Percentiles rank a stretch among this genome's conserved stretches.
phyloP scores from a whole-genome alignment of 768 basidiomycete species.

The Obba rivulosa region DNA sequence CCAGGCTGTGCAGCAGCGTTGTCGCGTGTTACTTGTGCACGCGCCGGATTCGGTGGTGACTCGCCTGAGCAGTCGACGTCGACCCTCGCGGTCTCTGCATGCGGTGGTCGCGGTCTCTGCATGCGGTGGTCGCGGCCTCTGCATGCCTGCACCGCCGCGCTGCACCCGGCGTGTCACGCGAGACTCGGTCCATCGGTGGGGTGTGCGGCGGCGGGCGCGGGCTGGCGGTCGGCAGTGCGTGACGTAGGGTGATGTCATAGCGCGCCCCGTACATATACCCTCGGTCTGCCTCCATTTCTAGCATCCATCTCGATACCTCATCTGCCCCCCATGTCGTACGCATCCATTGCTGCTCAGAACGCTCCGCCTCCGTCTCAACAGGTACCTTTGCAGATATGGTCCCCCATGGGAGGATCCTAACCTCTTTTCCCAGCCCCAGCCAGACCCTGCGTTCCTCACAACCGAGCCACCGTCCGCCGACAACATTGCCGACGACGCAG shows the following conservation, averaged over 20 bases:
- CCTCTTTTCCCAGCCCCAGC: slow-evolving; percentile 42
- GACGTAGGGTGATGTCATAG: slow-evolving; percentile 22
- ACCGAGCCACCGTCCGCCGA: slow-evolving; percentile 34
- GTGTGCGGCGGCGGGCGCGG: background rate
- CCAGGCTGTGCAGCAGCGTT: background rate
- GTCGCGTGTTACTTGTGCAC: no score
- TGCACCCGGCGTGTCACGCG: no score
- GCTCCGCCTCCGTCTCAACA: slow-evolving; percentile 42
- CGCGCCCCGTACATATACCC: slow-evolving; percentile 13
- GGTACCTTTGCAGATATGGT: slow-evolving; percentile 20
- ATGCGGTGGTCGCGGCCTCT: no score
- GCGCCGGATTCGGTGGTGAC: no score
- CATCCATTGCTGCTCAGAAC: slow-evolving; percentile 58
- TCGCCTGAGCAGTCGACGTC: no score
- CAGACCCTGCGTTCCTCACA: slow-evolving; percentile 55
- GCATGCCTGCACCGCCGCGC: no score
- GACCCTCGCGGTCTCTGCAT: no score
- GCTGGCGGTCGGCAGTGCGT: background rate
- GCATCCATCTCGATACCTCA: background rate
- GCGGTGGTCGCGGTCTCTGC: no score
- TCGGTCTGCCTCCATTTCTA: background rate
- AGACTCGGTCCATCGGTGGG: no score
- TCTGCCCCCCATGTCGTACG: slow-evolving; percentile 60
- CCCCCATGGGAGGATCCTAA: slow-evolving; percentile 5
- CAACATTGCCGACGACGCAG: slow-evolving; percentile 37